phyloP scores from a whole-genome alignment of 257 asterid genomes.

The Euphrasia confusa region DNA sequence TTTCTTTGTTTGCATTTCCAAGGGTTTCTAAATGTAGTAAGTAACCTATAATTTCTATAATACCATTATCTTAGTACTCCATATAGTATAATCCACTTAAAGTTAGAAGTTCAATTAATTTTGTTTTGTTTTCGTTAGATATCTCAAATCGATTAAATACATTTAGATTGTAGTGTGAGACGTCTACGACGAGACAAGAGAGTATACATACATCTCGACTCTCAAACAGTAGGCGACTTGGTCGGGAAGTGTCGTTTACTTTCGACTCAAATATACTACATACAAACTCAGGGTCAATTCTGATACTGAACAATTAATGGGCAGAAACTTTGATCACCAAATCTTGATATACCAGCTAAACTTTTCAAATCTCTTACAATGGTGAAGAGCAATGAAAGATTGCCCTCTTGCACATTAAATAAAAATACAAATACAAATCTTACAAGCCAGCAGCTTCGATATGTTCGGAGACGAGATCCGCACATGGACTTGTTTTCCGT shows the following conservation, averaged over 20 bases:
- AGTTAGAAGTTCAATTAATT: background rate
- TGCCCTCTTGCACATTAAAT: constrained; percentile 32
- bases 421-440: constrained; percentile 27
- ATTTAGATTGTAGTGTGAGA: too few species aligned
- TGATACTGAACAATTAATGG: too few species aligned
- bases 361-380: constrained; percentile 26
- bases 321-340: constrained; percentile 2
- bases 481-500: constrained; percentile 63
- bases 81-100: constrained; percentile 6
- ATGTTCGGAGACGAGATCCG: constrained; percentile 26
- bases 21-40: background rate
- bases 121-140: too few species aligned
- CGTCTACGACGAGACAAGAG: too few species aligned
- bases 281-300: background rate
- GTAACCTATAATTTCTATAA: background rate
- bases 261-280: too few species aligned
- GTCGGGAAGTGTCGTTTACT: too few species aligned
- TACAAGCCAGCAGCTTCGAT: constrained; percentile 40
- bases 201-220: too few species aligned
- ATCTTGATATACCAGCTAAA: constrained; percentile 13
- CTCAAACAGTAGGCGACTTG: too few species aligned
- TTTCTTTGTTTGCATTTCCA: constrained; percentile 24
- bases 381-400: constrained; percentile 38
- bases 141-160: too few species aligned
- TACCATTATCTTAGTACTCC: background rate